These are phyloP conservation scores for Cenchrus purpureus DNA, from an alignment of 176 grass and related monocot species.

Conservation along the genomic window DNA sequence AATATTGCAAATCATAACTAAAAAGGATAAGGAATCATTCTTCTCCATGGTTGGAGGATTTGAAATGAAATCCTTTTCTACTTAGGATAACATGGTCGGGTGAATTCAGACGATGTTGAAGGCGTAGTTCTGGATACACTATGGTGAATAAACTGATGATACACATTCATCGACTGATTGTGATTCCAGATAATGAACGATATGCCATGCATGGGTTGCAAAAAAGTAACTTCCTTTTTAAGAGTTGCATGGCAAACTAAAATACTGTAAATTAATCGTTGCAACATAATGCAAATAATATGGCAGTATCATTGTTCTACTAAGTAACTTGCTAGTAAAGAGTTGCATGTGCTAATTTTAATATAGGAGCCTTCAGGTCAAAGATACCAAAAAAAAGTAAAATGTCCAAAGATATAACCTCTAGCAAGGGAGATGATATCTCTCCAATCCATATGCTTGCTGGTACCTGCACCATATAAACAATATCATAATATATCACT, in stretches of 20 bases:
- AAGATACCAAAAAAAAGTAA: background rate
- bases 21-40: background rate
- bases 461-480: constrained; percentile 48
- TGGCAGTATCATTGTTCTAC: background rate
- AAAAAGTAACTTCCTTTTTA: background rate
- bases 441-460: constrained; percentile 48
- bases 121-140: background rate
- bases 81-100: background rate
- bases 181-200: background rate
- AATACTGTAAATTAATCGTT: background rate
- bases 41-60: background rate
- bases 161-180: background rate
- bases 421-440: constrained; percentile 86
- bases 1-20: background rate
- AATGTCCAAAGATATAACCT: constrained; percentile 56
- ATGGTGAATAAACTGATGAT: background rate
- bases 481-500: background rate
- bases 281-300: background rate
- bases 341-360: background rate
- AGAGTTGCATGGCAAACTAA: background rate
- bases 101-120: background rate
- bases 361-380: background rate
- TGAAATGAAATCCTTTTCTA: background rate
- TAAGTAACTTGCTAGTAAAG: background rate
- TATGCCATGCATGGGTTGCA: background rate